Conservation (phyloP, 163 green algal genomes). For the Scenedesmus sp. region DNA sequence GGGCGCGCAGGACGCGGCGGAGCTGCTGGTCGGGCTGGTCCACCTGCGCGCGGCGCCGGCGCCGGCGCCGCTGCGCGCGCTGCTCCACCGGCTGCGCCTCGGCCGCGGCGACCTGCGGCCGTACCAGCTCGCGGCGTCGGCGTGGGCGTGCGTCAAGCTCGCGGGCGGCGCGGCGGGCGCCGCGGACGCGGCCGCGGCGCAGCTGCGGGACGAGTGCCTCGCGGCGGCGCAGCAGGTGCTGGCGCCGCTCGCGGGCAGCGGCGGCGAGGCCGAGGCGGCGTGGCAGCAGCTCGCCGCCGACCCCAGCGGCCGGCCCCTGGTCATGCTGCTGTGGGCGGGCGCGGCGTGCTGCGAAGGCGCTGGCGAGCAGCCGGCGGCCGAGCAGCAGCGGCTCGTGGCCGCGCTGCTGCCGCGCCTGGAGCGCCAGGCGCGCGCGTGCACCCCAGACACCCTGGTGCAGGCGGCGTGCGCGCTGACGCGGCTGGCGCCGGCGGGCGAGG, state of each 20-base stretch:
- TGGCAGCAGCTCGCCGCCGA: background rate
- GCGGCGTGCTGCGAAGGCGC: background rate
- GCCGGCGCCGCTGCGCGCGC: constrained; percentile 2
- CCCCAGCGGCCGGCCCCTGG: background rate
- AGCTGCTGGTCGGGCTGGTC: constrained; percentile 28
- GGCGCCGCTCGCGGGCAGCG: background rate
- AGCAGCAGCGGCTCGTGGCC: background rate
- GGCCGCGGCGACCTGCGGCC: background rate
- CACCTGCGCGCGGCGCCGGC: background rate
- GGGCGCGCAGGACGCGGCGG: background rate
- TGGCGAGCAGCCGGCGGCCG: background rate
- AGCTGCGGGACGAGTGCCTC: background rate
- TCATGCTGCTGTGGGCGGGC: background rate
- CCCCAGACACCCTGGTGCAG: too few relatives aligned
- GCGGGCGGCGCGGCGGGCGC: background rate
- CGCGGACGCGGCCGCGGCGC: constrained; percentile 12
- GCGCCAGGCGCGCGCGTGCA: too few relatives aligned
- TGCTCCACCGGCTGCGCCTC: constrained; percentile 16
- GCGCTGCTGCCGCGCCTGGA: background rate
- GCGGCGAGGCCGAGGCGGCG: background rate
- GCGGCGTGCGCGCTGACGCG: too few relatives aligned
- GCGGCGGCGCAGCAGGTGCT: constrained; percentile 1
- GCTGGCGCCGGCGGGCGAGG: too few relatives aligned
- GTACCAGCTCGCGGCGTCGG: constrained; percentile 1
- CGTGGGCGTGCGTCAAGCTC: constrained; percentile 12